These are phyloP conservation scores for Salix exigua DNA, from an alignment of 345 rosid species.

Conservation along the genomic window DNA sequence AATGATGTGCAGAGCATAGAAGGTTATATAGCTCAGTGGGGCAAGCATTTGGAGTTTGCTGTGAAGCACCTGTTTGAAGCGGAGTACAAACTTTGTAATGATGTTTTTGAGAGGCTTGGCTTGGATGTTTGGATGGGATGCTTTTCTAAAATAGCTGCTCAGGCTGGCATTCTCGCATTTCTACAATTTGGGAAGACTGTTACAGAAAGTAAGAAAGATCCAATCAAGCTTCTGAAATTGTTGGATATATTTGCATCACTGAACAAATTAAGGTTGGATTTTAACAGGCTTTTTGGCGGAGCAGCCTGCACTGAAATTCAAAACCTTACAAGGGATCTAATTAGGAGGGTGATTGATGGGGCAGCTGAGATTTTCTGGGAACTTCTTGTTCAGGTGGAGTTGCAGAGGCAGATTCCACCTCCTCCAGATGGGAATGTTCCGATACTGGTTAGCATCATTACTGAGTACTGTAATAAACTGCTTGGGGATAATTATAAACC, in stretches of 20 bases:
- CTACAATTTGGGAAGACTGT: constrained; percentile 95
- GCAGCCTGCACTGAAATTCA: constrained; percentile 88
- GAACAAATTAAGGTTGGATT: constrained; percentile 84
- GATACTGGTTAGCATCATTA: constrained; percentile 69
- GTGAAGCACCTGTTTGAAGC: constrained; percentile 97
- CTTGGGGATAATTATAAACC: constrained; percentile 82
- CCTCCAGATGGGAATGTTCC: constrained; percentile 83
- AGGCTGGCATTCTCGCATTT: constrained; percentile 90
- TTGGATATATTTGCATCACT: constrained; percentile 83
- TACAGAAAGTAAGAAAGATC: constrained; percentile 89
- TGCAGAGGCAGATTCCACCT: constrained; percentile 76
- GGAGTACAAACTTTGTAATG: constrained; percentile 85
- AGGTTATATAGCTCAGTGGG: constrained; percentile 83
- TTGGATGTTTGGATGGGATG: constrained; percentile 91
- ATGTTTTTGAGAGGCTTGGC: constrained; percentile 89
- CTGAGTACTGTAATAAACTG: constrained; percentile 83
- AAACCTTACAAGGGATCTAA: constrained; percentile 91
- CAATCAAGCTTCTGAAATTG: constrained; percentile 83
- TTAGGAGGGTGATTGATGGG: constrained; percentile 79
- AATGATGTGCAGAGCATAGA: constrained; percentile 90
- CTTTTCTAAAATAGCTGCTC: constrained; percentile 93
- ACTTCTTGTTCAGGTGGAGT: constrained; percentile 79
- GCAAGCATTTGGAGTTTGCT: constrained; percentile 96
- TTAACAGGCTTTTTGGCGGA: constrained; percentile 96
- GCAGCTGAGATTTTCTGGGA: constrained; percentile 97